These are phyloP conservation scores for Xylaria sp. DNA, from an alignment of 2,329 filamentous ascomycete species.

Conservation along the genomic window DNA sequence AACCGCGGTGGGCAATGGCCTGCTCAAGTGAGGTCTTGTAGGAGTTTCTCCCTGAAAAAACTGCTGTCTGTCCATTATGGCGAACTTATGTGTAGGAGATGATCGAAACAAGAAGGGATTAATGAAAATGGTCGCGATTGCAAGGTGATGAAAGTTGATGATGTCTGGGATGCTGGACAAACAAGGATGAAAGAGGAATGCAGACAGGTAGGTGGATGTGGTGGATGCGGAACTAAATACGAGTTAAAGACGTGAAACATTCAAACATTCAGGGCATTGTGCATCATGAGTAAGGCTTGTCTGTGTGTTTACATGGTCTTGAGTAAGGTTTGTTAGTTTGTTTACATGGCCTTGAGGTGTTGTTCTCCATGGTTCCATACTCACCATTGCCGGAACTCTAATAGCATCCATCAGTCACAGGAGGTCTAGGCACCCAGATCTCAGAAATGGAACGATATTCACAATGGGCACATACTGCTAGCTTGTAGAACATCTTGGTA, in stretches of 20 bases:
- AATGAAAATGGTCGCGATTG: background rate
- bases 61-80: conserved; percentile 19
- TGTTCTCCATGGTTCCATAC: background rate
- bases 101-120: background rate
- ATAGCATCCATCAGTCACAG: background rate
- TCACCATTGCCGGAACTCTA: background rate
- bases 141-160: background rate
- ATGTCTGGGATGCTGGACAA: background rate
- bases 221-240: background rate
- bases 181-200: background rate
- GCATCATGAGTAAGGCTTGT: background rate
- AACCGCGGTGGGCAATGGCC: background rate
- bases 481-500: background rate
- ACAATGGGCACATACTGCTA: background rate
- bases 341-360: background rate
- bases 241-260: no score
- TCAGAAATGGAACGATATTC: background rate
- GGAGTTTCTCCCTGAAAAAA: background rate
- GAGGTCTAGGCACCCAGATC: background rate
- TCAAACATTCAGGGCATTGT: no score
- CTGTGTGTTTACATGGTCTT: background rate
- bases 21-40: background rate
- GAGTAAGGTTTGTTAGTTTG: background rate
- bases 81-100: background rate
- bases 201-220: background rate